A percentile compares a stretch with the other conserved stretches of the same genome.
These are phyloP conservation scores for Platismatia glauca DNA, from an alignment of 495 filamentous ascomycete species.

Conservation along the genomic window DNA sequence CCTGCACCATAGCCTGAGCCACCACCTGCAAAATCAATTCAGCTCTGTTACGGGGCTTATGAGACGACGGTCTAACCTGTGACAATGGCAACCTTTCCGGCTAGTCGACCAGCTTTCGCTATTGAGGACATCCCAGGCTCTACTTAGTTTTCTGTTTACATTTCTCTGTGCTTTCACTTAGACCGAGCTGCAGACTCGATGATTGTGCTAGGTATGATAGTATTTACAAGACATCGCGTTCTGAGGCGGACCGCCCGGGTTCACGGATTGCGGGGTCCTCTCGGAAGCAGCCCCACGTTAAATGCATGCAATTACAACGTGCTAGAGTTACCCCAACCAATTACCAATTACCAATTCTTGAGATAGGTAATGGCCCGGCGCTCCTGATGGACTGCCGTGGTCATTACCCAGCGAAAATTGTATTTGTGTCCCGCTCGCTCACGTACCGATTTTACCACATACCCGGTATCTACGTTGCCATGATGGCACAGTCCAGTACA, in stretches of 20 bases:
- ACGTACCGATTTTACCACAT: background rate
- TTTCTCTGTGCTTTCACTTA: background rate
- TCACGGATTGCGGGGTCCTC: background rate
- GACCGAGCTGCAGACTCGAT: background rate
- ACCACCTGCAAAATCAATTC: slow-evolving; percentile 31
- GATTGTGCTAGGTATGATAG: background rate
- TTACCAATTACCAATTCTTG: too few relatives aligned
- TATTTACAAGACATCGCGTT: background rate
- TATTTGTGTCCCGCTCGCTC: background rate
- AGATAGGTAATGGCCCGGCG: background rate
- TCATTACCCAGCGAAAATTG: background rate
- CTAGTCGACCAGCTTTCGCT: slow-evolving; percentile 26
- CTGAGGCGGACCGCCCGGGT: background rate
- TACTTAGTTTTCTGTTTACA: slow-evolving; percentile 3
- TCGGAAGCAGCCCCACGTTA: background rate
- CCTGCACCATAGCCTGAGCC: slow-evolving; percentile 53
- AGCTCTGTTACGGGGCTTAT: background rate
- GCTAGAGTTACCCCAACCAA: background rate
- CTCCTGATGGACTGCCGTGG: background rate
- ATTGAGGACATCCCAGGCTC: slow-evolving; percentile 6
- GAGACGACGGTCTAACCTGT: slow-evolving; percentile 19
- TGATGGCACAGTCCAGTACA: background rate
- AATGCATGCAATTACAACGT: background rate
- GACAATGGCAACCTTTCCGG: slow-evolving; percentile 41
- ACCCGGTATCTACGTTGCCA: background rate